Evolutionary conservation across 2,329 filamentous ascomycete genomes (phyloP).

Genomic region (Fusarium sp.): DNA sequence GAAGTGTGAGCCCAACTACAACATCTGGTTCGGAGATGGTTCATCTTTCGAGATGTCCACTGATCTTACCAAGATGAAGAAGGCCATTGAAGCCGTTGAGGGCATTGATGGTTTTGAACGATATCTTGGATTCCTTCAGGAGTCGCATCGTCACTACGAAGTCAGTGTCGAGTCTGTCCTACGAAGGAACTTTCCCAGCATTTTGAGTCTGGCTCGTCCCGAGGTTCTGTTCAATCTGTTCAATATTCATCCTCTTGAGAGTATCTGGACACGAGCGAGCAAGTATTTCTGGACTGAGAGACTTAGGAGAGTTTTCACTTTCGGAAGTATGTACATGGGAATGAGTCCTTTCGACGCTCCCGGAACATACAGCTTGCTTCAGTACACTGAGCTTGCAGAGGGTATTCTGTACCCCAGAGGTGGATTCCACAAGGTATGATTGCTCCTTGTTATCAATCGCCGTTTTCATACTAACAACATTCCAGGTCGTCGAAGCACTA

Average conservation of each 20-base stretch:
- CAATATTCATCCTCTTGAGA: slow-evolving; percentile 76
- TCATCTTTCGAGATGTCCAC: slow-evolving; percentile 72
- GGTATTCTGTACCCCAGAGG: slow-evolving; percentile 81
- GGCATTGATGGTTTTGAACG: slow-evolving; percentile 76
- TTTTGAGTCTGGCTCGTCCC: slow-evolving; percentile 67
- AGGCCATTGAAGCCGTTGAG: slow-evolving; percentile 77
- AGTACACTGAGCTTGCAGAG: slow-evolving; percentile 79
- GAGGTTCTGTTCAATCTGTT: slow-evolving; percentile 70
- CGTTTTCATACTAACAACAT: neutral
- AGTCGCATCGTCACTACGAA: slow-evolving; percentile 78
- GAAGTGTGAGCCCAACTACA: slow-evolving; percentile 82
- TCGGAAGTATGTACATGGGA: slow-evolving; percentile 86
- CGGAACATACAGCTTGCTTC: slow-evolving; percentile 77
- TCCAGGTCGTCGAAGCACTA: slow-evolving; percentile 68
- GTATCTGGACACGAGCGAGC: slow-evolving; percentile 72
- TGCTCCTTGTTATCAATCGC: accelerated
- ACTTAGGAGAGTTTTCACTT: slow-evolving; percentile 77
- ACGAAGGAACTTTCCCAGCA: slow-evolving; percentile 72
- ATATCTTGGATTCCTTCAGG: slow-evolving; percentile 74
- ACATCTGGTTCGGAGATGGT: slow-evolving; percentile 78
- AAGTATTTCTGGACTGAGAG: slow-evolving; percentile 78
- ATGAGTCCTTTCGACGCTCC: slow-evolving; percentile 83
- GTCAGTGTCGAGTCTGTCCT: slow-evolving; percentile 74
- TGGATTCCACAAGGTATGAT: slow-evolving; percentile 68
- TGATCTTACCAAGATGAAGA: slow-evolving; percentile 78